Evolutionary conservation across 1,284 basidiomycete species (phyloP).

Genomic region (Naganishia albida): DNA sequence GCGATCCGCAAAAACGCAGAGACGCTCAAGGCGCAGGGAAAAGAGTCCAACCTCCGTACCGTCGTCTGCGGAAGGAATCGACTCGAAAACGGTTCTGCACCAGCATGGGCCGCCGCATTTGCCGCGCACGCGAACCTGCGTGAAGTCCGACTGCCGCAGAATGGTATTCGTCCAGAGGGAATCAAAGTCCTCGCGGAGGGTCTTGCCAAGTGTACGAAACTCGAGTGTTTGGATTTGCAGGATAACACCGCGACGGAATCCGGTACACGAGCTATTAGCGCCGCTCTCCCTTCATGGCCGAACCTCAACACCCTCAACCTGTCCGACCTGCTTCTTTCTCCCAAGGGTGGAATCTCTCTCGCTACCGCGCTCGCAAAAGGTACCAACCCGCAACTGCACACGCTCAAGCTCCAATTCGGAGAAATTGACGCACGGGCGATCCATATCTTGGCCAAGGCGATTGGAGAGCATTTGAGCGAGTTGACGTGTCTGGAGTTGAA

Average conservation of each 20-base stretch:
- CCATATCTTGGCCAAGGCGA: constrained; percentile 65
- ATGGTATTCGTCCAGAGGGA: constrained; percentile 94
- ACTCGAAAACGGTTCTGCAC: constrained; percentile 85
- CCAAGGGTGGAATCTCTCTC: constrained; percentile 63
- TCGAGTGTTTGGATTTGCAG: constrained; percentile 85
- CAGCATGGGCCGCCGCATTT: constrained; percentile 83
- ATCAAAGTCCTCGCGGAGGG: constrained; percentile 79
- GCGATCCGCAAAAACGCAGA: constrained; percentile 79
- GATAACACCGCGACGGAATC: constrained; percentile 88
- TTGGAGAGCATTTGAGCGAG: constrained; percentile 62
- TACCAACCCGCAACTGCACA: constrained; percentile 70
- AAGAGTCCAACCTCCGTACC: constrained; percentile 66
- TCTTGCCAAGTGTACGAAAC: constrained; percentile 66
- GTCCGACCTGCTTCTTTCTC: constrained; percentile 85
- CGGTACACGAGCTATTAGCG: constrained; percentile 73
- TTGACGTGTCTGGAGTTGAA: constrained; percentile 76
- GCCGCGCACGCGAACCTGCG: constrained; percentile 75
- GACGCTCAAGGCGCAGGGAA: constrained; percentile 64
- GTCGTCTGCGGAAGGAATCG: constrained; percentile 94
- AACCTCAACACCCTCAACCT: constrained; percentile 76
- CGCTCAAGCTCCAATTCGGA: constrained; percentile 83
- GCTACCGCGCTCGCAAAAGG: constrained; percentile 64
- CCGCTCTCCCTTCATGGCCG: constrained; percentile 70
- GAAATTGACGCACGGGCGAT: constrained; percentile 76
- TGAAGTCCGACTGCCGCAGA: constrained; percentile 92